These are phyloP conservation scores for Zea mays DNA, from an alignment of 176 grass and related monocot species.

Conservation along the genomic window Zm-B73-REFERENCE-NAM-5.0 NC_050105.1:140628001-140628500, in stretches of 20 bases:
- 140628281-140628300: neutral
- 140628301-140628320: neutral
- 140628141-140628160: too few species aligned
- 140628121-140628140: too few species aligned
- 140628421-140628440: neutral
- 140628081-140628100: too few species aligned
- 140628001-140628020: too few species aligned
- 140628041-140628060: too few species aligned
- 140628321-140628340: neutral
- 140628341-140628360: neutral
- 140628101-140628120: too few species aligned
- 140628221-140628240: neutral
- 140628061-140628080: too few species aligned
- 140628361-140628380: neutral
- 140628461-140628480: constrained; percentile 18
- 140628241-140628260: constrained; percentile 10
- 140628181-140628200: too few species aligned
- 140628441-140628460: neutral
- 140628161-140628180: too few species aligned
- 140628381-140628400: constrained; percentile 1
- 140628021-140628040: too few species aligned
- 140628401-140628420: constrained; percentile 1
- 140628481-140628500: constrained; percentile 30
- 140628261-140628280: neutral
- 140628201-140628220: neutral